A percentile compares a stretch with the other conserved stretches of the same genome.
Conservation (phyloP, 768 basidiomycete species). For the Boletus sensibilis region DNA sequence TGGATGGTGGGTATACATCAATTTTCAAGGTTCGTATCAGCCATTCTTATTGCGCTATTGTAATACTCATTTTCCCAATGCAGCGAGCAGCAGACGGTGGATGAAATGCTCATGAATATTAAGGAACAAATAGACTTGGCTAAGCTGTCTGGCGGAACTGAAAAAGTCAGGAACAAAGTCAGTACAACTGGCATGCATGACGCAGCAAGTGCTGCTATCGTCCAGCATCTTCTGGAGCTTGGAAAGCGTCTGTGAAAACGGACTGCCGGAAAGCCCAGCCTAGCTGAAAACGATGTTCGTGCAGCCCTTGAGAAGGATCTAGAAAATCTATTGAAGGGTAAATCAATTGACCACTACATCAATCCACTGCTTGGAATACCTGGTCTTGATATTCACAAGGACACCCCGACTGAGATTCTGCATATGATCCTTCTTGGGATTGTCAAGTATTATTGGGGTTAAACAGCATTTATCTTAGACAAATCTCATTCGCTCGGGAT, state of each 20-base stretch:
- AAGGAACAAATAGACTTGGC: neutral
- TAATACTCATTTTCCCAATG: too few relatives aligned
- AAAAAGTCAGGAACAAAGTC: neutral
- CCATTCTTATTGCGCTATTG: too few relatives aligned
- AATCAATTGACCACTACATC: constrained; percentile 20
- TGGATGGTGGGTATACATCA: accelerated
- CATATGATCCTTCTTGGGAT: neutral
- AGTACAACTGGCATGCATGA: neutral
- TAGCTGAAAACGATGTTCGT: neutral
- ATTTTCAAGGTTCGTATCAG: too few relatives aligned
- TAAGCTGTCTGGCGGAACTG: neutral
- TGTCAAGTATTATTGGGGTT: too few relatives aligned
- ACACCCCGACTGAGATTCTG: neutral
- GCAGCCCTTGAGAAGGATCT: neutral
- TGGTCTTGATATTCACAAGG: constrained; percentile 1
- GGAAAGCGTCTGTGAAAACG: neutral
- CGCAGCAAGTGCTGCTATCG: neutral
- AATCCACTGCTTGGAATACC: constrained; percentile 20
- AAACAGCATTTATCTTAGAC: too few relatives aligned
- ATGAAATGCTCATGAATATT: too few relatives aligned
- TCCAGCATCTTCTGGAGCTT: neutral
- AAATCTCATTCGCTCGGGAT: too few relatives aligned
- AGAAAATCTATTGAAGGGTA: neutral
- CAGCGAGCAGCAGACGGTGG: too few relatives aligned
- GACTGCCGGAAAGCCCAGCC: neutral